Evolutionary conservation across 441 rosid genomes (phyloP), one percentile per base, ranked within the genome.

Genomic region (Arabidopsis lyrata): DNA sequence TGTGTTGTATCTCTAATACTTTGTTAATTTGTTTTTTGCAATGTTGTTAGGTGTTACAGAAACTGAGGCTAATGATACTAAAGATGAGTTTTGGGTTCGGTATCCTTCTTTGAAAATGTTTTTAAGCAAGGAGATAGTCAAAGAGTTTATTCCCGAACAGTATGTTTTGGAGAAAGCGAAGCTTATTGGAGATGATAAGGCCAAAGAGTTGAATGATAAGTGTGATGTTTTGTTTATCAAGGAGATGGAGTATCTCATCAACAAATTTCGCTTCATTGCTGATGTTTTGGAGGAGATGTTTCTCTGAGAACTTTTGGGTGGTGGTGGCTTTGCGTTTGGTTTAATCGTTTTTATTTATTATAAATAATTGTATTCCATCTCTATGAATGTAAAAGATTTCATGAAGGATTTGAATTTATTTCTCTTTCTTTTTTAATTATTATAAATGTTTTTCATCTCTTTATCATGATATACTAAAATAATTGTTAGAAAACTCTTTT

Each of bases 171-270:
- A 70, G 59, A 15, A 9, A 38, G 50, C 13, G 9, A 60, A 70
- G 32, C 32, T 36, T 70, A 27, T 70, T 2, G 68, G 67, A 7
- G 75, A 70, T 15, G 59, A 70, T 0, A 60, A 49, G 50, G 67
- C 60, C 11, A 60, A 60, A 31, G 41, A 70, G 66, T 10, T 60
- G 60, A 70, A 70, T 12, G 75, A 49, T 3, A 16, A 1, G 16
- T 10, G 60, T 18, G 9, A 70, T 4, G 60, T 50, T 50, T 27
- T 70, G 67, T 29, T n/a, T 38, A 11, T 12, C 24, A 29, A 0
- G 42, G 60, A 60, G 27, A 3, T 16, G 24, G 24, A 48, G 22
- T 1, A 3, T 5, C 0, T 0, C 22, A 3, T 11, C 12, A 3
- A 8, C 0, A 48, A 8, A 11, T 8, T 2, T 16, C 5, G 2